Base-by-base conservation (phyloP, 2,329 filamentous ascomycete genomes). In the Coniochaeta ligniaria region DNA sequence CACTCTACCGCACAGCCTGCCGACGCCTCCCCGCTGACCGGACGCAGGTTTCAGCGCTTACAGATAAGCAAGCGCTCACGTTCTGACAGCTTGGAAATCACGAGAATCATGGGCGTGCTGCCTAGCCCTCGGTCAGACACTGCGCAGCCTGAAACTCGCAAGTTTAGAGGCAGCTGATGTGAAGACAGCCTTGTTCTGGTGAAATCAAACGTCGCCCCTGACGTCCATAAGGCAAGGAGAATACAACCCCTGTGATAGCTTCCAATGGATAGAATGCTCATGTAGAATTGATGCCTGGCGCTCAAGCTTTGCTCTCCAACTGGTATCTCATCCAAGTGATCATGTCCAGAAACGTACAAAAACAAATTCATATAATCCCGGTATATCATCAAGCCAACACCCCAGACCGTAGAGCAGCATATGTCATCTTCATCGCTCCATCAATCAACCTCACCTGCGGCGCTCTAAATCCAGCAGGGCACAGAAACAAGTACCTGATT, bases 401-500 rank as follows among this genome's bases (percentile, higher is more conserved):
- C 28, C 65, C 63, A 1, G 54, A 43, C 24, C 65, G 47, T 50
- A 67, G 36, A 3, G 52, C 47, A 22, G 55, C 54, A 61, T 62
- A 66, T 3, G 64, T 65, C 38, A 60, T 60, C 56, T 57, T 58
- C 63, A 67, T 60, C 8, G 61, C 65, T 16, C 57, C 62, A n/a
- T 62, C 64, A 33, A 68, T 59, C 26, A 64, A 61, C 36, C 63
- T 62, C 43, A 60, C 59, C n/a, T 57, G 58, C 9, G 67, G 67
- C 59, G 63, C 56, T 20, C 14, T 22, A 55, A 63, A 68, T 3
- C 36, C 57, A n/a, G 28, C 28, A 7, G 66, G 64, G 31, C 64
- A 66, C 28, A 69, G 52, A 24, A 69, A 65, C 3, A 69, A 62
- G 57, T 69, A 69, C n/a, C 67, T 60, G 31, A 69, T 63, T 9